A percentile compares a stretch with the other conserved stretches of the same genome.
Conservation (phyloP, 2,329 filamentous ascomycete species). For the Phoma herbarum region DNA sequence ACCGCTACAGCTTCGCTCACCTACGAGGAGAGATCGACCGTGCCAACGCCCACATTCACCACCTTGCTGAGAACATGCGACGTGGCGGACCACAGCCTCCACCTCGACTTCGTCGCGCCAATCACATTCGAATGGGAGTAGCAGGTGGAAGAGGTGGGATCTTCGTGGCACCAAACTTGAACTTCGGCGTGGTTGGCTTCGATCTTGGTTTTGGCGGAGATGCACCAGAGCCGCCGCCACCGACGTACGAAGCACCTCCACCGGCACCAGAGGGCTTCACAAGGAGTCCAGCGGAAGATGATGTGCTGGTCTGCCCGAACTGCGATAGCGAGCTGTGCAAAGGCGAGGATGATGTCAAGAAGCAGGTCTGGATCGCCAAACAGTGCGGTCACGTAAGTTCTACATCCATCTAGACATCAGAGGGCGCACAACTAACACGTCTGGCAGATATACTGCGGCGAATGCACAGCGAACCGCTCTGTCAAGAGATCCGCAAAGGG, state of each 20-base stretch:
- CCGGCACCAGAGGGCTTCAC: slow-evolving; percentile 80
- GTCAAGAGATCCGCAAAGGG: slow-evolving; percentile 51
- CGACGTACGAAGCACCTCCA: slow-evolving; percentile 70
- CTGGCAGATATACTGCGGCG: slow-evolving; percentile 62
- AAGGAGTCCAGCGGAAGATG: slow-evolving; percentile 74
- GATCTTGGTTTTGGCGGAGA: slow-evolving; percentile 49
- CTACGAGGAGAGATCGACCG: slow-evolving; percentile 35
- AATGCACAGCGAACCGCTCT: slow-evolving; percentile 56
- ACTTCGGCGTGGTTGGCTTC: slow-evolving; percentile 57
- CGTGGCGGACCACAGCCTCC: slow-evolving; percentile 29
- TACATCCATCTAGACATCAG: background rate
- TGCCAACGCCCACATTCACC: slow-evolving; percentile 30
- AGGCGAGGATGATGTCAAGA: slow-evolving; percentile 72
- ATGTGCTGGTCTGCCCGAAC: slow-evolving; percentile 82
- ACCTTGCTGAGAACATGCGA: slow-evolving; percentile 23
- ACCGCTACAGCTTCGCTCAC: slow-evolving; percentile 27
- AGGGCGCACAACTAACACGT: slow-evolving; percentile 11
- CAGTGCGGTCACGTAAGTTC: slow-evolving; percentile 85
- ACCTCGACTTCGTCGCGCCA: slow-evolving; percentile 23
- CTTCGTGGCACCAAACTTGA: slow-evolving; percentile 37
- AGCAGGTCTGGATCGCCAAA: slow-evolving; percentile 92
- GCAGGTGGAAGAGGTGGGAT: slow-evolving; percentile 3
- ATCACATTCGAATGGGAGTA: slow-evolving; percentile 31
- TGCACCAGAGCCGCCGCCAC: slow-evolving; percentile 40
- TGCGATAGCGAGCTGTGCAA: slow-evolving; percentile 85